phyloP scores from a whole-genome alignment of 2,329 filamentous ascomycete species.

The Cercospora sesami region DNA sequence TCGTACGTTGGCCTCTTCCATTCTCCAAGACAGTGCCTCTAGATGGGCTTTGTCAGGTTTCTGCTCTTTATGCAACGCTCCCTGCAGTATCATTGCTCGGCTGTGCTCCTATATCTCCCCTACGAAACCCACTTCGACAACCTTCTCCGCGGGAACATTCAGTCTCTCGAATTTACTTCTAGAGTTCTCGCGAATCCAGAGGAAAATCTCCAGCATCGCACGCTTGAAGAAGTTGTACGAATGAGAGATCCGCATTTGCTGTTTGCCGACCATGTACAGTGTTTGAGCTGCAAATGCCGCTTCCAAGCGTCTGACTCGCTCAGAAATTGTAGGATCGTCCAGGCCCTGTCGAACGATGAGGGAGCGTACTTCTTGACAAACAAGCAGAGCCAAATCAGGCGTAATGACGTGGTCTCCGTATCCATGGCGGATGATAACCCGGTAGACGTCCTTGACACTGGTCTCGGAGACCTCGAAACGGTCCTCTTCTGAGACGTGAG shows the following conservation, averaged over 20 bases:
- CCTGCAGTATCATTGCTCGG: neutral
- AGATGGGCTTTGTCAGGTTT: neutral
- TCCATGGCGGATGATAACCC: constrained; percentile 30
- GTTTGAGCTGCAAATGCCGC: constrained; percentile 26
- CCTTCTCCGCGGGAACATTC: constrained; percentile 56
- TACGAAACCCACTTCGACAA: constrained; percentile 69
- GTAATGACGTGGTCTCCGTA: constrained; percentile 31
- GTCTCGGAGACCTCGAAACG: constrained; percentile 27
- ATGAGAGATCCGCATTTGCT: constrained; percentile 28
- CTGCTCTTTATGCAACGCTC: neutral
- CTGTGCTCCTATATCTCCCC: constrained; percentile 35
- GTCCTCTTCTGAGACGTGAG: constrained; percentile 27
- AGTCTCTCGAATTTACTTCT: constrained; percentile 64
- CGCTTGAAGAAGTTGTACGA: constrained; percentile 40
- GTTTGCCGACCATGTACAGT: constrained; percentile 34
- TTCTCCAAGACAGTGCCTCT: neutral
- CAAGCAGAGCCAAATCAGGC: constrained; percentile 27
- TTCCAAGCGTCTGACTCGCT: constrained; percentile 19
- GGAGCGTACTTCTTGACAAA: constrained; percentile 30
- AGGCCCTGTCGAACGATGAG: neutral
- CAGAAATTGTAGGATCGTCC: neutral
- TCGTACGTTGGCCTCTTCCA: neutral
- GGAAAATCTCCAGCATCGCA: constrained; percentile 54
- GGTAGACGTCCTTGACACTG: constrained; percentile 27
- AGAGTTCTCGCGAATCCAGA: constrained; percentile 67